phyloP scores from a whole-genome alignment of 176 grass and related monocot genomes.

The Ampelocalamus luodianensis region DNA sequence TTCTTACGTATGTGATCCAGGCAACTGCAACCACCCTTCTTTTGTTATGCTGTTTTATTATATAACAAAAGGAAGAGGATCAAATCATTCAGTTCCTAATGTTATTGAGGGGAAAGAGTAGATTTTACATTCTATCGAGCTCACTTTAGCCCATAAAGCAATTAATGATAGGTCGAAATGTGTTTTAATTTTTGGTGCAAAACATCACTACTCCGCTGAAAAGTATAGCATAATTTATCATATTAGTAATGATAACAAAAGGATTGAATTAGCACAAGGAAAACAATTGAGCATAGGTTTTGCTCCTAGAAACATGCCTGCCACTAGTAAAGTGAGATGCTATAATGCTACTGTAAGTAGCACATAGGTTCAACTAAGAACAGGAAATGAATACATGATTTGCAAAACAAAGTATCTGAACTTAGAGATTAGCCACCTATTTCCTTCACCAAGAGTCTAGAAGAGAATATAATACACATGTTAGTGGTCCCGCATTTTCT shows the following conservation, averaged over 20 bases:
- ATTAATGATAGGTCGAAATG: background rate
- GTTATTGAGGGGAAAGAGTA: background rate
- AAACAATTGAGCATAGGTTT: background rate
- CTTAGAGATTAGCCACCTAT: too few species aligned
- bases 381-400: background rate
- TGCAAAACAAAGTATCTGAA: background rate
- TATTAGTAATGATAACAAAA: background rate
- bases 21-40: slow-evolving; percentile 35
- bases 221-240: background rate
- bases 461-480: too few species aligned
- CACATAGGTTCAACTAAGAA: background rate
- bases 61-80: background rate
- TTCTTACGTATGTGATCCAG: slow-evolving; percentile 25
- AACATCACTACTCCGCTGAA: background rate
- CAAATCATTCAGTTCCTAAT: slow-evolving; percentile 10
- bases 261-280: background rate
- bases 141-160: background rate
- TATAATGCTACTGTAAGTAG: background rate
- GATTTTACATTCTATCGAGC: background rate
- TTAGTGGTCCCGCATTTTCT: too few species aligned
- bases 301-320: background rate
- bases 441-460: too few species aligned
- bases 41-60: slow-evolving; percentile 14
- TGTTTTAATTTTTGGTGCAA: background rate
- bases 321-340: background rate